Percentiles rank a stretch among this genome's conserved stretches.
phyloP scores from a whole-genome alignment of 1,284 basidiomycete genomes.

The Rhodotorula glutinis region DNA sequence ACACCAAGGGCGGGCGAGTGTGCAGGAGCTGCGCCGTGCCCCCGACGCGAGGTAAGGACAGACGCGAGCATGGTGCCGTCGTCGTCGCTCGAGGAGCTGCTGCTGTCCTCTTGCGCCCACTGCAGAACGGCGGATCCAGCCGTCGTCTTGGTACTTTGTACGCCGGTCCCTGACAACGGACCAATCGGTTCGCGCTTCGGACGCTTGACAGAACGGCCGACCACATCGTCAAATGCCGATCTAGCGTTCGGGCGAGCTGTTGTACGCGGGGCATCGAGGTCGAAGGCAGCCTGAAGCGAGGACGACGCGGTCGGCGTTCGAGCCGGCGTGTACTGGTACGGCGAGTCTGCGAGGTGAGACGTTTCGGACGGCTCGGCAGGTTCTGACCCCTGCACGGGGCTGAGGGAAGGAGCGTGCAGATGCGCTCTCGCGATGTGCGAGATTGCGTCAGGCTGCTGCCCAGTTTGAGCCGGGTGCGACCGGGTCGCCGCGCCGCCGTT shows the following conservation, averaged over 20 bases:
- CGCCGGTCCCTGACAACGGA: too few relatives aligned
- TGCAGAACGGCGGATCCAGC: conserved; percentile 18
- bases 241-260: background rate
- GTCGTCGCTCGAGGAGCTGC: conserved; percentile 19
- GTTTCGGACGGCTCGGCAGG: background rate
- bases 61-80: conserved; percentile 14
- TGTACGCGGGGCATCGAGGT: background rate
- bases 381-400: background rate
- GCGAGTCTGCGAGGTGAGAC: background rate
- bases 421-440: background rate
- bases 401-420: background rate
- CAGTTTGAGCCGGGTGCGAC: background rate
- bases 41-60: background rate
- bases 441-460: background rate
- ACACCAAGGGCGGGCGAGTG: background rate
- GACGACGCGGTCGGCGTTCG: conserved; percentile 11
- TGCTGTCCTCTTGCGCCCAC: conserved; percentile 33
- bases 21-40: background rate
- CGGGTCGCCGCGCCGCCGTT: background rate
- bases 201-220: conserved; percentile 21
- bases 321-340: background rate
- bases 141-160: background rate
- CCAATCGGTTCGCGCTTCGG: conserved; percentile 1
- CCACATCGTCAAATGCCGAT: conserved; percentile 24
- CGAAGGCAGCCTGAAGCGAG: conserved; percentile 15